Percentiles rank a stretch among this genome's conserved stretches.
phyloP scores from a whole-genome alignment of 129 eudicot genomes.

The Helianthus tuberosus region DNA sequence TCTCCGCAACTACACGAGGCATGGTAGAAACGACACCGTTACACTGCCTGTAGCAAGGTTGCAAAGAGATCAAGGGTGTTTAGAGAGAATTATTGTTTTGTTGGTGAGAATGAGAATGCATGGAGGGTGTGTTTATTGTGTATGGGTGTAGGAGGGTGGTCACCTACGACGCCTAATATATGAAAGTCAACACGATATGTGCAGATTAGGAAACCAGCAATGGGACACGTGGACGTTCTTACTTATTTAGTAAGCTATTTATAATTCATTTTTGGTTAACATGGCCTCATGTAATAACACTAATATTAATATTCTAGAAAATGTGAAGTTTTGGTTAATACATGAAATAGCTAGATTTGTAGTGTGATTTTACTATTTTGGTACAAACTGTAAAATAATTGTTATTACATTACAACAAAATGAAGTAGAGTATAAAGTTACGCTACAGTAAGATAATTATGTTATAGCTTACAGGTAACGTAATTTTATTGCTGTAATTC shows the following conservation, averaged over 20 bases:
- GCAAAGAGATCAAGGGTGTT: neutral
- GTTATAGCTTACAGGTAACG: too few species aligned
- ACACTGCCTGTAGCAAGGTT: neutral
- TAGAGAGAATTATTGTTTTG: neutral
- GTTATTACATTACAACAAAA: too few species aligned
- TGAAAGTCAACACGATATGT: neutral
- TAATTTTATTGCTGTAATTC: too few species aligned
- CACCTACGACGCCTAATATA: constrained; percentile 16
- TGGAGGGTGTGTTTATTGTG: constrained; percentile 12
- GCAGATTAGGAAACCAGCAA: neutral
- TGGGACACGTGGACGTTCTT: constrained; percentile 7
- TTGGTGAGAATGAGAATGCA: neutral
- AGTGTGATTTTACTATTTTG: too few species aligned
- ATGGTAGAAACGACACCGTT: neutral
- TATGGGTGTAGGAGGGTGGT: constrained; percentile 15
- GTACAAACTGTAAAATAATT: too few species aligned
- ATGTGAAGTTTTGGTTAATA: too few species aligned
- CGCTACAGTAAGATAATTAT: too few species aligned
- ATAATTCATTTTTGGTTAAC: neutral
- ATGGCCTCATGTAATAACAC: too few species aligned
- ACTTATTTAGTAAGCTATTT: neutral
- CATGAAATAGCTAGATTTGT: too few species aligned
- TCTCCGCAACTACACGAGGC: constrained; percentile 17
- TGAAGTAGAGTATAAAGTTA: too few species aligned
- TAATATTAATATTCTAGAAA: too few species aligned